A percentile compares a stretch with the other conserved stretches of the same genome.
phyloP scores from a whole-genome alignment of 2,329 filamentous ascomycete genomes.

The Cladosporium austrohemisphaericum region DNA sequence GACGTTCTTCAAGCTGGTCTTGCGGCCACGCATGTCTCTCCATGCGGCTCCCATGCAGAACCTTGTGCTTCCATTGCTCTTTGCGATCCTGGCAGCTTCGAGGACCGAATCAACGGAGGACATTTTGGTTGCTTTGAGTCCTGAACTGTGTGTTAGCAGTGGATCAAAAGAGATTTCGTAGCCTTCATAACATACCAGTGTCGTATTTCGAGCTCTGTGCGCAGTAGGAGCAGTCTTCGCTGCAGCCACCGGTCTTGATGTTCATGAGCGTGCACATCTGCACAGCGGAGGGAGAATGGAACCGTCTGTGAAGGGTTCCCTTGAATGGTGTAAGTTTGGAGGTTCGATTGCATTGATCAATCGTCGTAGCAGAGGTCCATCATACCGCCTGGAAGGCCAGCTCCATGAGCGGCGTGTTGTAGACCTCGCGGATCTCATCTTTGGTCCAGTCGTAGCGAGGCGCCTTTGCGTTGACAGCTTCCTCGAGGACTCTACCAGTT shows the following conservation, averaged over 20 bases:
- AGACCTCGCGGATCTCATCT: conserved; percentile 76
- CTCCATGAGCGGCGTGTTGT: conserved; percentile 76
- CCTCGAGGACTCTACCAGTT: conserved; percentile 33
- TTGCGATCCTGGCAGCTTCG: conserved; percentile 70
- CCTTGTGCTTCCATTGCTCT: conserved; percentile 78
- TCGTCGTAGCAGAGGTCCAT: no score
- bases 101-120: conserved; percentile 77
- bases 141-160: not conserved
- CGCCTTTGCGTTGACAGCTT: conserved; percentile 57
- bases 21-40: conserved; percentile 89
- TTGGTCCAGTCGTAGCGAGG: conserved; percentile 74
- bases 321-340: no score
- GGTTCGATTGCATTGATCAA: no score
- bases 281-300: conserved; percentile 78
- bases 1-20: conserved; percentile 77
- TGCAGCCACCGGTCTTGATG: conserved; percentile 92
- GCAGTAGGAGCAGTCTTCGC: conserved; percentile 90
- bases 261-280: conserved; percentile 95
- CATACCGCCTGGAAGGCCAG: conserved; percentile 43
- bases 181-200: conserved; percentile 46
- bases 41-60: conserved; percentile 96
- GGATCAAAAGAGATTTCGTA: not conserved
- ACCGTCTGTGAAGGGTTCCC: conserved; percentile 75
- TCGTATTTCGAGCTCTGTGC: conserved; percentile 79
- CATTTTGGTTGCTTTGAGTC: conserved; percentile 75